Evolutionary conservation across 495 filamentous ascomycete genomes (phyloP).

Genomic region (Penicillium taxi): DNA sequence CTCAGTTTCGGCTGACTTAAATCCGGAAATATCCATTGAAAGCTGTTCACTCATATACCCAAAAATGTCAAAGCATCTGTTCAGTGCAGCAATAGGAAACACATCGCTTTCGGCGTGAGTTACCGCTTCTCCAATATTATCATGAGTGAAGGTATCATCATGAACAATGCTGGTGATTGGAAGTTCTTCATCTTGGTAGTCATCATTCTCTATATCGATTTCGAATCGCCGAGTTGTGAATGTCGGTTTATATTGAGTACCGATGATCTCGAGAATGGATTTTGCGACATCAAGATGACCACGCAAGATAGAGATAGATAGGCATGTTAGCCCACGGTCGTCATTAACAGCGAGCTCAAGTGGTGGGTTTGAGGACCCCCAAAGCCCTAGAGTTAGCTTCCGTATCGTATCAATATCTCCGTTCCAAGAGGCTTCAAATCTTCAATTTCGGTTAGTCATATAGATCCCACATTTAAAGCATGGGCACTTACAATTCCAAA

Average conservation of each 20-base stretch:
- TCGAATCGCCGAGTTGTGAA: conserved; percentile 37
- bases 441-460: conserved; percentile 21
- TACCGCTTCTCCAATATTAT: conserved; percentile 57
- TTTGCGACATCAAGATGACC: conserved; percentile 54
- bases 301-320: conserved; percentile 55
- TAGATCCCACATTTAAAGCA: not conserved
- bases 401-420: conserved; percentile 52
- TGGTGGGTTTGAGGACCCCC: conserved; percentile 39
- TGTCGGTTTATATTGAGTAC: conserved; percentile 53
- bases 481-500: conserved; percentile 38
- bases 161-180: conserved; percentile 41
- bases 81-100: conserved; percentile 41
- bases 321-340: conserved; percentile 38
- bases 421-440: conserved; percentile 62
- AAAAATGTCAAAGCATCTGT: conserved; percentile 13
- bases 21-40: too few species aligned
- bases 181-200: conserved; percentile 29
- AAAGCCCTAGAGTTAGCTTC: conserved; percentile 37
- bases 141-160: conserved; percentile 58
- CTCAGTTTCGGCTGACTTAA: too few species aligned
- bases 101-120: conserved; percentile 53
- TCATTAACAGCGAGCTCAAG: conserved; percentile 55
- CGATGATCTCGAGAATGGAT: conserved; percentile 56
- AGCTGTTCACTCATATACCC: too few species aligned
- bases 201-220: conserved; percentile 33